Evolutionary conservation across 768 basidiomycete species (phyloP), one percentile per base, ranked within the genome.

Genomic region (Mycena venus): DNA sequence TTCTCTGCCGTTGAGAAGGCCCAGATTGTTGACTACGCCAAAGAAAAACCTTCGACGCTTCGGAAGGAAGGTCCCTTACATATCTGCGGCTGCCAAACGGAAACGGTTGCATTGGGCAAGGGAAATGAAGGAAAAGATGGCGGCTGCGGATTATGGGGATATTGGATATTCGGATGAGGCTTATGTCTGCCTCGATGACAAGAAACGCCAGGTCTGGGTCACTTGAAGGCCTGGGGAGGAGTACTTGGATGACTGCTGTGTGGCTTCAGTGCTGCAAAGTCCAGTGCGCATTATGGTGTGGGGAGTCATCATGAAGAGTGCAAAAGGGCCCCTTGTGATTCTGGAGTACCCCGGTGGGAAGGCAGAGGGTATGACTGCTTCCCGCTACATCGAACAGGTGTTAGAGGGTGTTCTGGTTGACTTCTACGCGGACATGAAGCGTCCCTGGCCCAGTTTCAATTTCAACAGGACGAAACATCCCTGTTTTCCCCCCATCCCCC

Each of bases 81-180:
- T 83, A 49, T 77, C 69, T 9, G 36, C 53, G 49, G 53, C 34
- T 11, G 77, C 81, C 53, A 78, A 72, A 60, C 11, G 64, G 17
- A 27, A n/a, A 4, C 11, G 79, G 38, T 32, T 79, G n/a, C n/a
- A 29, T 11, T 83, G 81, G 80, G 83, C 78, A 44, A 63, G 38
- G 51, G 29, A 64, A 23, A 56, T 49, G 47, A 29, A 53, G 60
- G 10, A 19, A 3, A 77, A 53, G 25, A 70, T 70, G 47, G 47
- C n/a, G 31, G 59, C 9, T 23, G 47, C 47, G 5, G 47, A 49
- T 49, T 49, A 12, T 5, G 47, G 12, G n/a, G n/a, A 49, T 49
- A 23, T 49, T 8, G 47, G 5, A 8, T 49, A 23, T 8, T 49
- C 47, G 1, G 47, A 49, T 7, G 47, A 49, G n/a, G 23, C 47